Base-by-base conservation (phyloP, 2,329 filamentous ascomycete genomes). In the Colletotrichum camelliae region DNA sequence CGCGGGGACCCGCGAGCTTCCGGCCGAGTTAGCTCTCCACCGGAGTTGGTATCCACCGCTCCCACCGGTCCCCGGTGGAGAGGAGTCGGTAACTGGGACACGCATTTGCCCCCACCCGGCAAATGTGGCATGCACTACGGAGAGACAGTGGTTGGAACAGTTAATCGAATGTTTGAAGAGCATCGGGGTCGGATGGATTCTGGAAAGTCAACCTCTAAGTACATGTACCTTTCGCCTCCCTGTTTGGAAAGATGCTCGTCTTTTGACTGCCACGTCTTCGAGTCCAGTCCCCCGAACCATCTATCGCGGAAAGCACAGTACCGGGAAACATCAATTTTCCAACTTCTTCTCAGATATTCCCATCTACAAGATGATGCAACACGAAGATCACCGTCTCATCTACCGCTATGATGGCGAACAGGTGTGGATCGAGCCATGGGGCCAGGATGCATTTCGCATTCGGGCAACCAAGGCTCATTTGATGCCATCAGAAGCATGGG, bases 391-490 rank as follows among this genome's bases (percentile, higher is more conserved):
- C 43, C n/a, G n/a, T 52, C 43, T 52, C 43, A 13, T 52, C 43
- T 82, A 77, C 72, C 70, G 69, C 4, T 85, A 80, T 70, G 87
- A 89, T 79, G 85, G 84, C 15, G 87, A 89, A 75, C 80, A 83
- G 15, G 81, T 89, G 29, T 7, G 55, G 27, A 58, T 58, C 18
- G 55, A 58, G 55, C 55, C 55, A 24, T 89, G 88, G 88, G 87
- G 87, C 13, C 60, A 78, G 4, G 84, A 88, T 75, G 85, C 87
- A 1, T 77, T 89, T 2, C 86, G 88, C 33, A 79, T 90, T 3
- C 86, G 88, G 24, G 85, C 86, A 0, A 88, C 87, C 4, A 87
- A 86, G 72, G 80, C 77, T 58, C 82, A 81, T 29, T 24, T 16
- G 27, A 58, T 58, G 55, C 55, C 55, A 13, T 29, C 55, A 1